A percentile compares a stretch with the other conserved stretches of the same genome.
Evolutionary conservation across 2,329 filamentous ascomycete genomes (phyloP).

Genomic region (Lachnellula subtilissima): DNA sequence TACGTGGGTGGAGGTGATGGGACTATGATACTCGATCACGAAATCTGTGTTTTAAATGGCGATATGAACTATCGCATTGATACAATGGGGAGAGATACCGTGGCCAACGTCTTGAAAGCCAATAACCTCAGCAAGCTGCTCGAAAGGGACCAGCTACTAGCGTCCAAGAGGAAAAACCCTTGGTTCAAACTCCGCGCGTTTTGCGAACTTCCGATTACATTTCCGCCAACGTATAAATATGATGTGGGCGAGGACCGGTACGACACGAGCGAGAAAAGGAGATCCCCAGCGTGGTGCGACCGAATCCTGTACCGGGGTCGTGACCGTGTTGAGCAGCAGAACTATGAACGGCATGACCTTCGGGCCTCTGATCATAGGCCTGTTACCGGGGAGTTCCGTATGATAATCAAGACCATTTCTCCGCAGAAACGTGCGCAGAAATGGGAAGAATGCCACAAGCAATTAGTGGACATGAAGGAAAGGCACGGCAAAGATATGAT

Average conservation of each 20-base stretch:
- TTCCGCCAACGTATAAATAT: constrained; percentile 97
- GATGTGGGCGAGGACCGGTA: constrained; percentile 93
- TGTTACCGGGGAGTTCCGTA: constrained; percentile 77
- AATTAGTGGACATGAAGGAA: constrained; percentile 68
- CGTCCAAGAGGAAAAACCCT: constrained; percentile 83
- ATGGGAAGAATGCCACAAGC: constrained; percentile 69
- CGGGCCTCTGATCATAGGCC: constrained; percentile 88
- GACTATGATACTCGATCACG: constrained; percentile 90
- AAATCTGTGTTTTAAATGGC: constrained; percentile 94
- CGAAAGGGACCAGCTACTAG: constrained; percentile 87
- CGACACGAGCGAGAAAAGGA: constrained; percentile 90
- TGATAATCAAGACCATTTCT: constrained; percentile 79
- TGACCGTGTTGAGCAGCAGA: constrained; percentile 77
- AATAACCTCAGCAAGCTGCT: constrained; percentile 81
- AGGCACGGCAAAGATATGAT: constrained; percentile 68
- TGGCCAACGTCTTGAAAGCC: constrained; percentile 77
- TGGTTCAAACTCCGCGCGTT: constrained; percentile 86
- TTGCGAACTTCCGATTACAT: constrained; percentile 83
- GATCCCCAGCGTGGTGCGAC: constrained; percentile 95
- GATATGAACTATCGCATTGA: constrained; percentile 98
- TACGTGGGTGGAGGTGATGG: constrained; percentile 93
- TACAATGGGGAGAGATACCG: constrained; percentile 89
- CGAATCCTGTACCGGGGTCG: constrained; percentile 78
- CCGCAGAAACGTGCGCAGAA: constrained; percentile 58
- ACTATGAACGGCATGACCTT: constrained; percentile 87